phyloP scores from a whole-genome alignment of 495 filamentous ascomycete genomes.

The Penicillium silybi region DNA sequence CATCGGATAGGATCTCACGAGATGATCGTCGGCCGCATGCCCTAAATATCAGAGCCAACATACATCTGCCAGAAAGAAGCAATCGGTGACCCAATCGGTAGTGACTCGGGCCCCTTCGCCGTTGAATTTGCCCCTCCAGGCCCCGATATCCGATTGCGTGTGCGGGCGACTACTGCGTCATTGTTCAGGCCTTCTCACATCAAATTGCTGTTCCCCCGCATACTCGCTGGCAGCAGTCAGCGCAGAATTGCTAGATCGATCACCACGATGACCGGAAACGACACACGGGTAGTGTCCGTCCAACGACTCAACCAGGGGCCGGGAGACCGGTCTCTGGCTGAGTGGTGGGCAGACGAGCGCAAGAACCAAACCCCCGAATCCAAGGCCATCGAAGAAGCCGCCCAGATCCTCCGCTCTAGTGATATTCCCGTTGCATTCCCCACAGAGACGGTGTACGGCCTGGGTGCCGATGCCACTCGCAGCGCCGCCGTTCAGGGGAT shows the following conservation, averaged over 20 bases:
- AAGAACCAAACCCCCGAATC: conserved; percentile 34
- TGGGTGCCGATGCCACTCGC: conserved; percentile 90
- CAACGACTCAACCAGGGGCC: conserved; percentile 40
- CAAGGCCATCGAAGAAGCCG: conserved; percentile 49
- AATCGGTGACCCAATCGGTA: not conserved
- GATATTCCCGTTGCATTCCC: conserved; percentile 87
- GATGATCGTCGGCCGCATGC: conserved; percentile 12
- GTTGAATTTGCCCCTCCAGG: not conserved
- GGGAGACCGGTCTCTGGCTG: conserved; percentile 34
- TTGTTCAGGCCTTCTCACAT: conserved; percentile 13
- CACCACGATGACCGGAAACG: conserved; percentile 17
- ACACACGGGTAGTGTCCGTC: conserved; percentile 42
- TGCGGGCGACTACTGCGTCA: conserved; percentile 18
- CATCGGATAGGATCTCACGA: conserved; percentile 5
- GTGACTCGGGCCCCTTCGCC: conserved; percentile 12
- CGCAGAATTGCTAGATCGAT: conserved; percentile 30
- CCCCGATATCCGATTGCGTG: conserved; percentile 15
- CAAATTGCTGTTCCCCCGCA: conserved; percentile 34
- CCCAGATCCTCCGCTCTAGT: conserved; percentile 54
- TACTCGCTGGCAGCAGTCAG: conserved; percentile 33
- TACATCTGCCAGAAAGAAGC: not conserved
- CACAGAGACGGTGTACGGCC: conserved; percentile 96
- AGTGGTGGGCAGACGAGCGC: conserved; percentile 46
- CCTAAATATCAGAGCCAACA: conserved; percentile 1
- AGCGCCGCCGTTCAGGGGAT: conserved; percentile 83